Base-by-base conservation (phyloP, 768 basidiomycete genomes). In the Trametes cingulata region DNA sequence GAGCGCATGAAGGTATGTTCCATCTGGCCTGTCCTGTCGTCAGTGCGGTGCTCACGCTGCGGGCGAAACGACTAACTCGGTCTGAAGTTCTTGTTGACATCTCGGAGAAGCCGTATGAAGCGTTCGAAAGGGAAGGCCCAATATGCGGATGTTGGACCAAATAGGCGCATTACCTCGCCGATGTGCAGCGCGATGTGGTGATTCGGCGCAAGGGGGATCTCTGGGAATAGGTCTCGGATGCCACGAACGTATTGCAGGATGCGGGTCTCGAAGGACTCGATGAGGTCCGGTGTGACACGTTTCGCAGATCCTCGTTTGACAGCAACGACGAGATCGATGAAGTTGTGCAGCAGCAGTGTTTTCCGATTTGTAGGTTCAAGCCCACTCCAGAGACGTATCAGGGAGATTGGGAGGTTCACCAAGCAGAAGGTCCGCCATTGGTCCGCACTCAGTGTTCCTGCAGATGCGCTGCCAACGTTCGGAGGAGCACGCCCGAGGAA, bases 311-410 rank as follows among this genome's bases (percentile, higher is more conserved):
- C 70, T 13, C 29, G 40, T 1, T 67, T 67, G 14, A 75, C 58
- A 6, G 43, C 43, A 4, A 45, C 43, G 4, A 45, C 43, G 22
- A 45, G 43, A 52, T 73, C 65, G 59, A 75, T 64, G 55, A 71
- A 74, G 52, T 76, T 74, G 9, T 49, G 33, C 8, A 76, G 62
- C 54, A 73, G 63, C 4, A 45, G 22, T 17, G 20, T 45, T 5
- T 53, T 41, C 13, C 25, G 2, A 5, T 64, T 27, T 19, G 58
- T 49, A 0, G 69, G 64, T 2, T 45, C 43, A 3, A 45, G 6
- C 5, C 66, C 61, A 2, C 67, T 65, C 77, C 76, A 78, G 1
- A 76, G 58, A 12, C 74, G 67, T 25, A 75, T 71, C 9, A 78
- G 63, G 2, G 74, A 74, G 47, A 77, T 67, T 0, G 71, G 67